Base-by-base conservation (phyloP, 352 stramenopile genomes). In the Pythium sp. region DNA sequence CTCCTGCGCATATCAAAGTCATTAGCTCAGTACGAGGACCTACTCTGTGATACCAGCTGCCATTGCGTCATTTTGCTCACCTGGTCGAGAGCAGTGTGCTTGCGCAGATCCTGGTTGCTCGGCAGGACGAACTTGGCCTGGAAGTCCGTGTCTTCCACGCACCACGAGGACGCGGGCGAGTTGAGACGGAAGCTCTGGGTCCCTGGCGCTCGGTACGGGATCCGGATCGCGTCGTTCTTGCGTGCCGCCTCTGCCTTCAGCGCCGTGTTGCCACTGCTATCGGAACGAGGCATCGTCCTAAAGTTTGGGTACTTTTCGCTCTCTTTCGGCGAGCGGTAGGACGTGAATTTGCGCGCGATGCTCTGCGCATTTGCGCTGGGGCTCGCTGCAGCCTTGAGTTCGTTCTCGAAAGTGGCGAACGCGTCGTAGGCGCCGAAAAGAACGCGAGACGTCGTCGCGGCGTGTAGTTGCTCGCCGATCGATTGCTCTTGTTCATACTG, bases 101-200 rank as follows among this genome's bases (percentile, higher is more conserved):
- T 74, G 15, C 82, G 81, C 34, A 90, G 32, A 53, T 94, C 86
- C 58, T 94, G 86, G 54, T 79, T 88, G 66, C 70, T 89, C 20
- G 81, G 74, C 11, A 92, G 30, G 9, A 58, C 64, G 62, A 94
- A 94, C 60, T 92, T 94, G 67, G 84, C 71, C 51, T 77, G 73
- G 66, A 94, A 94, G 62, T 94, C 84, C 3, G 34, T 47, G 34
- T 55, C 38, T 38, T 64, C 62, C 55, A 73, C 65, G 26, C 62
- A 22, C 65, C 59, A 72, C 18, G 69, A 68, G 41, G 71, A 15
- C 1, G 76, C 66, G 26, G 81, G 79, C 12, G 66, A 71, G 9
- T 68, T 58, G 12, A 74, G 51, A 20, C 81, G 84, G 62, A 88
- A 84, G 20, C 70, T 62, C 59, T 88, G 78, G 24, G 76, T 72